Evolutionary conservation across 2,329 filamentous ascomycete species (phyloP).

Genomic region (Fusarium tupiense): DNA sequence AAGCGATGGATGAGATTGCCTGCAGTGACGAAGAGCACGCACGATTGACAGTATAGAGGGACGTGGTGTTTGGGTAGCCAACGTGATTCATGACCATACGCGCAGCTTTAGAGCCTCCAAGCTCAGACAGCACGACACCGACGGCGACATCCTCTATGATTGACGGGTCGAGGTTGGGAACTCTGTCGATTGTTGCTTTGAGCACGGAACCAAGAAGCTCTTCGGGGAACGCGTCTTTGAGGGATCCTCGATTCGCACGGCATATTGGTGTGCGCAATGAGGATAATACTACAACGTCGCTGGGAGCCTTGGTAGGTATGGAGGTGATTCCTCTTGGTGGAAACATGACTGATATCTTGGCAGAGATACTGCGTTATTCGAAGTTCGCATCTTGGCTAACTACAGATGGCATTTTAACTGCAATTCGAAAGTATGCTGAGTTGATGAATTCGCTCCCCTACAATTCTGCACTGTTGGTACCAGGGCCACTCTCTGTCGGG

Average conservation of each 20-base stretch:
- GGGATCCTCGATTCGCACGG: slow-evolving; percentile 81
- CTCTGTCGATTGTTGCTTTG: slow-evolving; percentile 54
- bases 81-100: slow-evolving; percentile 91
- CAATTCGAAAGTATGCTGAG: not conserved
- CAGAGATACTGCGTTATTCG: not conserved
- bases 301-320: slow-evolving; percentile 75
- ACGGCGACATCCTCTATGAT: slow-evolving; percentile 80
- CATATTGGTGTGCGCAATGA: slow-evolving; percentile 90
- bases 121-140: slow-evolving; percentile 88
- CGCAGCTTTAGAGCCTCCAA: slow-evolving; percentile 89
- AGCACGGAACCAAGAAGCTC: slow-evolving; percentile 78
- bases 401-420: not conserved
- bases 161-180: slow-evolving; percentile 70
- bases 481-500: not conserved
- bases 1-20: slow-evolving; percentile 77
- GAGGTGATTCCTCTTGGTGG: not conserved
- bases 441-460: not conserved
- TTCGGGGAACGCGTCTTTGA: slow-evolving; percentile 91
- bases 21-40: slow-evolving; percentile 84
- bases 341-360: not conserved
- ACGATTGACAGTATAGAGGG: slow-evolving; percentile 87
- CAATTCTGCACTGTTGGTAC: not conserved
- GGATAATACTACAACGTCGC: slow-evolving; percentile 88
- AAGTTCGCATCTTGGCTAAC: not conserved
- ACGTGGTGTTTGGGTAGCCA: slow-evolving; percentile 76